Base-by-base conservation (phyloP, 2,329 filamentous ascomycete genomes). In the Xylaria sp. region DNA sequence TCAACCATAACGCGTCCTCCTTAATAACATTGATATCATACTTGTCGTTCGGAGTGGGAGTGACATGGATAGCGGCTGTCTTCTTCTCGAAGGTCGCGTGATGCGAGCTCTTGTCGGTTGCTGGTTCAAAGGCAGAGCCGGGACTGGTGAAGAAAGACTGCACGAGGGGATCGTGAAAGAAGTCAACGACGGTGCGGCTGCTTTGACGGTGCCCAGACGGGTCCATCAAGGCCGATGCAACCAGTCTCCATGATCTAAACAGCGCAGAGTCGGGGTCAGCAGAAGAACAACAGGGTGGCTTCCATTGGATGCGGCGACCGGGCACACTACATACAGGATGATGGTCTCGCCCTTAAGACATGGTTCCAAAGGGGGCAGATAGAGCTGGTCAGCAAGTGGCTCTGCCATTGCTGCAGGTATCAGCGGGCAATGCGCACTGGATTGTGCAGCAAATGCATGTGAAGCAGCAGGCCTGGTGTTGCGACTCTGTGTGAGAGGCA, bases 31-130 rank as follows among this genome's bases (percentile, higher is more conserved):
- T 87, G 67, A 97, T 81, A 71, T 93, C 87, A 73, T 90, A 91
- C 58, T 85, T 85, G 40, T 85, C 84, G 69, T 85, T 86, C 11
- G 85, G 80, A 4, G 85, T 85, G 17, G 90, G 87, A 1, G 91
- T 87, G 49, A 93, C 86, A 74, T 96, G 90, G 63, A 97, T 96
- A 4, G 93, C 90, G 21, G 93, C 90, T 0, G 91, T 96, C 76
- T 89, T 93, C 19, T 90, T 90, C 63, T 96, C 90, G 72, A 96
- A 96, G 17, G 85, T 84, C 67, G 85, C 82, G 75, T 88, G 91
- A 29, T 90, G 85, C 70, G 86, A 81, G 53, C 86, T 74, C 66
- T 84, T 87, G 49, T 70, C 66, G 65, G 41, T 58, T 1, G 88
- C 81, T 65, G 82, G 71, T 60, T 85, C 79, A 75, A 94, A 96